phyloP scores from a whole-genome alignment of 2,329 filamentous ascomycete species.

The Monilinia aucupariae region DNA sequence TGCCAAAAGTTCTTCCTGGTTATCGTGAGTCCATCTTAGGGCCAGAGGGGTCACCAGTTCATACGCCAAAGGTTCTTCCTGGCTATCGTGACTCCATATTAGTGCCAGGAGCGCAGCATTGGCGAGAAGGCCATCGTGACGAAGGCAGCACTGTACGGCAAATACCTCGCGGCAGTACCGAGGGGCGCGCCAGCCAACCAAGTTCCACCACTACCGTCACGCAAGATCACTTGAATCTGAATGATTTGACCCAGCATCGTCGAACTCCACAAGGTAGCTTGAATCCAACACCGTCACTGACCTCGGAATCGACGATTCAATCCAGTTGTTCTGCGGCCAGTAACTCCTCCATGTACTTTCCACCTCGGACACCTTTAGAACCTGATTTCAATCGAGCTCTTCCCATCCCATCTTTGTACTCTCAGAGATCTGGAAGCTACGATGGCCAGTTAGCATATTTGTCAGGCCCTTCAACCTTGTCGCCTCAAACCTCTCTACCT shows the following conservation, averaged over 20 bases:
- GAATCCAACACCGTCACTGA: constrained; percentile 30
- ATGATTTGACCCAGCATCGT: constrained; percentile 25
- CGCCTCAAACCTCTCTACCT: constrained; percentile 26
- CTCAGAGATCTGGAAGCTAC: constrained; percentile 28
- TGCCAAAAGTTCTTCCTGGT: constrained; percentile 30
- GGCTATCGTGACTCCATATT: constrained; percentile 34
- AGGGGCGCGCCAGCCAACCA: constrained; percentile 23
- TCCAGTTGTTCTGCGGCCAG: constrained; percentile 29
- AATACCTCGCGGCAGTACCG: constrained; percentile 21
- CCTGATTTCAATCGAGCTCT: constrained; percentile 30
- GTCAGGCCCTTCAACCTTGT: constrained; percentile 27
- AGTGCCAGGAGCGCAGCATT: constrained; percentile 26
- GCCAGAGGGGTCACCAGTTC: constrained; percentile 19
- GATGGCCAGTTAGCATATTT: constrained; percentile 32
- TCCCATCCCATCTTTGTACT: constrained; percentile 28
- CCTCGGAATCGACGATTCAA: constrained; percentile 31
- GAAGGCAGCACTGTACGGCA: constrained; percentile 21
- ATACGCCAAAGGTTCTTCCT: constrained; percentile 26
- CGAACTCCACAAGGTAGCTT: constrained; percentile 21
- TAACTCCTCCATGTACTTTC: constrained; percentile 29
- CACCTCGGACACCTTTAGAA: constrained; percentile 33
- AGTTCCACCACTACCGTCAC: constrained; percentile 2
- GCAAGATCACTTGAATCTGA: constrained; percentile 22
- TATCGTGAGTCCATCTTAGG: constrained; percentile 32
- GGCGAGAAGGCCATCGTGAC: constrained; percentile 30